phyloP scores from a whole-genome alignment of 306 rosid species.

The Cyclanthera cordifolia region DNA sequence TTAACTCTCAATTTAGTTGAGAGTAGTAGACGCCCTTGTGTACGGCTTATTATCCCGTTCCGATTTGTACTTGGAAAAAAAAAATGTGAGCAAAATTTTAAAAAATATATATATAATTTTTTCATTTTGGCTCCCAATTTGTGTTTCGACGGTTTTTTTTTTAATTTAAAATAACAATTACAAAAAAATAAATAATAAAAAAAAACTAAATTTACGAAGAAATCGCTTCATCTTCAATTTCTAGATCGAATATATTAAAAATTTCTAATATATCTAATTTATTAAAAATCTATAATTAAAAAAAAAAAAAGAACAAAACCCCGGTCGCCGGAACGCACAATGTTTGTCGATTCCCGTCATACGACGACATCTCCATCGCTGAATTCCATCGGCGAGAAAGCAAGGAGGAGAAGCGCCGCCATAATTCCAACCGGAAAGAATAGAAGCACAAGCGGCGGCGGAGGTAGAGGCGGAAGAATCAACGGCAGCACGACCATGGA shows the following conservation, averaged over 20 bases:
- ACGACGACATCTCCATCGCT: slow-evolving; percentile 20
- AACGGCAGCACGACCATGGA: slow-evolving; percentile 50
- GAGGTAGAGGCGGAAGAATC: slow-evolving; percentile 55
- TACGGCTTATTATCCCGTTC: too few relatives aligned
- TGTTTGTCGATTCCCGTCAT: neutral
- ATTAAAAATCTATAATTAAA: neutral
- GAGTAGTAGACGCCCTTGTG: too few relatives aligned
- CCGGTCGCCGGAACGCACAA: neutral
- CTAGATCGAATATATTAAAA: neutral
- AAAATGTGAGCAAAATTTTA: too few relatives aligned
- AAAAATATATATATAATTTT: too few relatives aligned
- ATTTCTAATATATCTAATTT: neutral
- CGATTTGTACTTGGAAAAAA: too few relatives aligned
- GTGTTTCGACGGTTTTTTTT: too few relatives aligned
- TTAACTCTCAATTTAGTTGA: too few relatives aligned
- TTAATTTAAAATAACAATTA: too few relatives aligned
- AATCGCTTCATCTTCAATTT: neutral
- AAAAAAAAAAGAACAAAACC: neutral
- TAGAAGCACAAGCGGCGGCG: slow-evolving; percentile 46
- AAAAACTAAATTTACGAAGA: too few relatives aligned
- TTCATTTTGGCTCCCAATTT: too few relatives aligned
- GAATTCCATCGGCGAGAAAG: slow-evolving; percentile 34
- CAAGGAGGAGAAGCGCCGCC: slow-evolving; percentile 54
- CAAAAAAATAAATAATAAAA: neutral
- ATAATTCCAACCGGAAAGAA: slow-evolving; percentile 60